phyloP scores from a whole-genome alignment of 768 basidiomycete species.

The Gelatoporia subvermispora region DNA sequence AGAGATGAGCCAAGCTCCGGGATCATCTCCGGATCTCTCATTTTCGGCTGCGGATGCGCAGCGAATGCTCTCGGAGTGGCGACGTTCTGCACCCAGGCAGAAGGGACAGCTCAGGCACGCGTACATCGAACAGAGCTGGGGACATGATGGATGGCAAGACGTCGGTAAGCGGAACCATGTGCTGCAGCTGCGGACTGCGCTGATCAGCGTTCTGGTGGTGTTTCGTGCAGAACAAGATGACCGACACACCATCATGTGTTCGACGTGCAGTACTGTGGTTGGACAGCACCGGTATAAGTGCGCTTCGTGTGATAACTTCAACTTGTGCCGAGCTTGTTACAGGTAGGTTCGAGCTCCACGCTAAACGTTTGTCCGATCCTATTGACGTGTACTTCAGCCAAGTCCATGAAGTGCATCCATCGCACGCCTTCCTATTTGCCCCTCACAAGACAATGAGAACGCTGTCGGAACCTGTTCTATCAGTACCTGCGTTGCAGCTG shows the following conservation, averaged over 20 bases:
- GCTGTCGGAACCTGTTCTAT: constrained; percentile 33
- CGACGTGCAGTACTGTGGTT: constrained; percentile 70
- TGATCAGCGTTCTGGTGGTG: not conserved
- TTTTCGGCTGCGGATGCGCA: constrained; percentile 52
- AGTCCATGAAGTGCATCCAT: constrained; percentile 89
- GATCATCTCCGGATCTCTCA: constrained; percentile 37
- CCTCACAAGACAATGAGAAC: constrained; percentile 53
- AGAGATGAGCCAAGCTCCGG: constrained; percentile 48
- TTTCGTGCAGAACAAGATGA: constrained; percentile 66
- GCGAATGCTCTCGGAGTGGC: constrained; percentile 49
- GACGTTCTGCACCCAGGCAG: constrained; percentile 60
- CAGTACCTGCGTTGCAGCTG: constrained; percentile 12
- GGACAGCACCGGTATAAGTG: constrained; percentile 77
- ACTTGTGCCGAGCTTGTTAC: constrained; percentile 80
- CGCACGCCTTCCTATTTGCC: constrained; percentile 78
- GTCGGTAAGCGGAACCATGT: constrained; percentile 55
- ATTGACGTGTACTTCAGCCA: constrained; percentile 42
- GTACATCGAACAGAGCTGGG: constrained; percentile 86
- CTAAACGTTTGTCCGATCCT: not conserved
- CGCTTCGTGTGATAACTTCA: constrained; percentile 71
- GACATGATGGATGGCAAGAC: constrained; percentile 77
- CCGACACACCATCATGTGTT: constrained; percentile 57
- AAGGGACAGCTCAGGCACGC: constrained; percentile 82
- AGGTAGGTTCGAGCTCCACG: constrained; percentile 40
- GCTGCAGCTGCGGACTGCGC: not conserved